These are phyloP conservation scores for Blastobotrys terrestris DNA, from an alignment of 805 yeast species.

Conservation along the genomic window DNA sequence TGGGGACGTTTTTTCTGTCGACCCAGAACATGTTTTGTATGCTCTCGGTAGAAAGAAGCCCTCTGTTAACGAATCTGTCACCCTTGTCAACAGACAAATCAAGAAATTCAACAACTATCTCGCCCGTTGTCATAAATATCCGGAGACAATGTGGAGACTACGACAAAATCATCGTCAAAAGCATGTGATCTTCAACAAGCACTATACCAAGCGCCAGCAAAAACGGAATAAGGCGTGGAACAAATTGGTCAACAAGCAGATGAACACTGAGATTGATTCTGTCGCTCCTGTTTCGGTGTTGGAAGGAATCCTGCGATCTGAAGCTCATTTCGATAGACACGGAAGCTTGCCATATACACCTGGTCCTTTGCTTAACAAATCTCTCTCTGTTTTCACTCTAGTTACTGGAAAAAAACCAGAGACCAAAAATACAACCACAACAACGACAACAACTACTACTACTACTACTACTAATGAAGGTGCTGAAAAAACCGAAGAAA, in stretches of 20 bases:
- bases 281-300: slow-evolving; percentile 31
- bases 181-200: slow-evolving; percentile 18
- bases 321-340: slow-evolving; percentile 14
- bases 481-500: slow-evolving; percentile 5
- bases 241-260: slow-evolving; percentile 36
- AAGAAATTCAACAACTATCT: slow-evolving; percentile 72
- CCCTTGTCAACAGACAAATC: slow-evolving; percentile 66
- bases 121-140: slow-evolving; percentile 48
- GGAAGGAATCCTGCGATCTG: slow-evolving; percentile 22
- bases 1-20: slow-evolving; percentile 83
- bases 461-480: slow-evolving; percentile 17
- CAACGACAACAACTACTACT: slow-evolving; percentile 13
- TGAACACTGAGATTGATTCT: slow-evolving; percentile 32
- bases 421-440: no score
- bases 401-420: slow-evolving; percentile 22
- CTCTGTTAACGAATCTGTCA: slow-evolving; percentile 56
- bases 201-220: slow-evolving; percentile 8
- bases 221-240: slow-evolving; percentile 30
- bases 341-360: slow-evolving; percentile 14
- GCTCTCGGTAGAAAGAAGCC: slow-evolving; percentile 89
- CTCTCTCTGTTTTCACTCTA: slow-evolving; percentile 18
- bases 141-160: slow-evolving; percentile 47
- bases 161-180: slow-evolving; percentile 22
- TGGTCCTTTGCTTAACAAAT: slow-evolving; percentile 14
- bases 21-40: slow-evolving; percentile 74